Evolutionary conservation across 1,284 basidiomycete species (phyloP), one percentile per base, ranked within the genome.

Genomic region (Termitomyces sp.): DNA sequence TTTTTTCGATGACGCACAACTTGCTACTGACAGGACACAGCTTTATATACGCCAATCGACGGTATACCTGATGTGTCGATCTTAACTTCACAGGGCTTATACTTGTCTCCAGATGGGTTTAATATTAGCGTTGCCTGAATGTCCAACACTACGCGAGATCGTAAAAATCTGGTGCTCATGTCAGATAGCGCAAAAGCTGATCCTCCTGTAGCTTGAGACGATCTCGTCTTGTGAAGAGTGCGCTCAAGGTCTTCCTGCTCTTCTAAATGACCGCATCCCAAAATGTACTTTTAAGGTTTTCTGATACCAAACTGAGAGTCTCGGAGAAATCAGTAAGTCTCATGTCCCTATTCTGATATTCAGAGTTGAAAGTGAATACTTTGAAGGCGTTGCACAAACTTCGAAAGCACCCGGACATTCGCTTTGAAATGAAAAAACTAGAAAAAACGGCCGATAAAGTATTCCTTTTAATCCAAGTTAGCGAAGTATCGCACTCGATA

Each of bases 1-100:
- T 37, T 43, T 40, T 40, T 52, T 9, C 44, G 14, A 48, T 51
- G 42, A 54, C 46, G 34, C 59, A 49, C 24, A 24, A 26, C 31
- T 46, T 41, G 11, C 21, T 43, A 8, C 53, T 49, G 24, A 33
- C 26, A 13, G 18, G 21, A 26, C 33, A 13, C 1, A 57, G 88
- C 84, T 87, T 57, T 91, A 90, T 59, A 80, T 91, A 35, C 78
- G 81, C 21, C 84, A 86, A 61, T 68, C 76, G 6, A 89, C 86
- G 47, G 86, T 87, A 42, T 28, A 6, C 46, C 10, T 24, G 30
- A 26, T 2, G 8, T 24, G 11, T 28, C 8, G 26, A 16, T 41
- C 14, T 24, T 7, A 18, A 40, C n/a, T 21, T 49, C 33, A 44
- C 16, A 13, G 13, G 21, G n/a, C 14, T 33, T 7, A 46, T 13